These are phyloP conservation scores for Coemansia sp. DNA, from an alignment of 192 early-diverging fungal species.

Conservation along the genomic window DNA sequence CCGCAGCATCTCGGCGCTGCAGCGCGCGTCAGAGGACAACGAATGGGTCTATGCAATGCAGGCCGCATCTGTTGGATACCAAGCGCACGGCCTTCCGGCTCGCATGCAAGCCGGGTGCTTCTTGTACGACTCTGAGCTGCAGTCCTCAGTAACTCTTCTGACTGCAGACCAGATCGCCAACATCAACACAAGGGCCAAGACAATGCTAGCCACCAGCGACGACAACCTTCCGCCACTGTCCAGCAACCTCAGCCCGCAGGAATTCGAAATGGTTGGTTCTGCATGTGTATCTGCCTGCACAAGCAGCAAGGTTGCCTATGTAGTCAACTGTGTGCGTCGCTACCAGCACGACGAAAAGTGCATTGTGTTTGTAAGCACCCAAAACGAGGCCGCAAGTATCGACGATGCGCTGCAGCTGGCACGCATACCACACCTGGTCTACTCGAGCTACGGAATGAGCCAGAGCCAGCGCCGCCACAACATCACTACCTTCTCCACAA, in stretches of 20 bases:
- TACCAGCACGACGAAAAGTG: constrained; percentile 44
- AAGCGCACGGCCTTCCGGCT: constrained; percentile 20
- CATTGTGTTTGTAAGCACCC: constrained; percentile 45
- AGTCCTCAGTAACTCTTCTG: neutral
- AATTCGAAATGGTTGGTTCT: constrained; percentile 24
- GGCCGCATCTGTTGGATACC: constrained; percentile 33
- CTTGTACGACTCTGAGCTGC: neutral
- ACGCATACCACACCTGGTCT: constrained; percentile 40
- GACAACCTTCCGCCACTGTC: constrained; percentile 35
- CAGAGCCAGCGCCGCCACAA: constrained; percentile 47
- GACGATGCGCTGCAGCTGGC: constrained; percentile 40
- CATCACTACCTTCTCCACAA: constrained; percentile 52
- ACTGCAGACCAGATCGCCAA: constrained; percentile 27
- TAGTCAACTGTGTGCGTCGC: constrained; percentile 24
- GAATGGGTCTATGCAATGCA: constrained; percentile 29
- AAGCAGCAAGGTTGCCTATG: constrained; percentile 42
- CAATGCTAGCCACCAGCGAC: constrained; percentile 17
- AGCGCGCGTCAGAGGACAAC: constrained; percentile 27
- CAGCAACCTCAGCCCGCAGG: constrained; percentile 30
- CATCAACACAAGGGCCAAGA: constrained; percentile 10
- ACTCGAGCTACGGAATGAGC: constrained; percentile 35
- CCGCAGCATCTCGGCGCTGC: constrained; percentile 20
- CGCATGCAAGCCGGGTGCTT: constrained; percentile 5
- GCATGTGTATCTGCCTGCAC: constrained; percentile 14
- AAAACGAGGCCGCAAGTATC: constrained; percentile 20